These are phyloP conservation scores for Fusarium equiseti DNA, from an alignment of 2,329 filamentous ascomycete genomes.

Conservation along the genomic window DNA sequence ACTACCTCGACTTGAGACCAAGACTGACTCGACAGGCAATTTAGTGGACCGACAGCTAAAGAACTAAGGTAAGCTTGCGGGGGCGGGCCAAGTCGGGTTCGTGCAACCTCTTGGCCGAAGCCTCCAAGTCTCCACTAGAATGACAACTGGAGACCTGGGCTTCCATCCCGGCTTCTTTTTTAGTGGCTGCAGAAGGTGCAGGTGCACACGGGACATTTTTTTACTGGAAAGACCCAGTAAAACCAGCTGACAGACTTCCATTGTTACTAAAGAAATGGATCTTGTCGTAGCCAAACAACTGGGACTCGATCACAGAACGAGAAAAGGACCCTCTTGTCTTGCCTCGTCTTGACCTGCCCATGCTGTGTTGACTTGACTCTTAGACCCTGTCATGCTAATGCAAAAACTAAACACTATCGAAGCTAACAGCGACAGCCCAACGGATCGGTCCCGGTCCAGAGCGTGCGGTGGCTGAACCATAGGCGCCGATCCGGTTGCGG, in stretches of 20 bases:
- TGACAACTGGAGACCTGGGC: constrained; percentile 11
- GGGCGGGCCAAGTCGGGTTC: constrained; percentile 44
- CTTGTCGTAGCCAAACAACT: not conserved
- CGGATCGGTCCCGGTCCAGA: constrained; percentile 39
- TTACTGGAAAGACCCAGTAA: not conserved
- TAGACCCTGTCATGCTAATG: constrained; percentile 28
- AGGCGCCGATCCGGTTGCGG: constrained; percentile 31
- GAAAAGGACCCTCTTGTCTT: not conserved
- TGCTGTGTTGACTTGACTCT: constrained; percentile 12
- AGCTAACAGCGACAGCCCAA: constrained; percentile 26
- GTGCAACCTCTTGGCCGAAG: constrained; percentile 26
- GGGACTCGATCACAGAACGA: not conserved
- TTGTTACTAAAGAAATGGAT: not conserved
- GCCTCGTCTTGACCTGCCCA: not conserved
- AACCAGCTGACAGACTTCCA: not conserved
- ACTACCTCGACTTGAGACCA: constrained; percentile 16
- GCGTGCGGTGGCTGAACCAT: constrained; percentile 27
- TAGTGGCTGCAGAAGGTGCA: constrained; percentile 15
- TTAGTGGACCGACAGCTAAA: constrained; percentile 29
- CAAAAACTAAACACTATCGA: constrained; percentile 45
- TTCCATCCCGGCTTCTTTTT: constrained; percentile 19
- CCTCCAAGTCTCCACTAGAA: constrained; percentile 1
- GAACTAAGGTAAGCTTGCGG: constrained; percentile 43
- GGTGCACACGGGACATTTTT: constrained; percentile 5
- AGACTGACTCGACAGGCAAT: constrained; percentile 43